Base-by-base conservation (phyloP, 2,329 filamentous ascomycete genomes). In the Cladophialophora psammophila region DNA sequence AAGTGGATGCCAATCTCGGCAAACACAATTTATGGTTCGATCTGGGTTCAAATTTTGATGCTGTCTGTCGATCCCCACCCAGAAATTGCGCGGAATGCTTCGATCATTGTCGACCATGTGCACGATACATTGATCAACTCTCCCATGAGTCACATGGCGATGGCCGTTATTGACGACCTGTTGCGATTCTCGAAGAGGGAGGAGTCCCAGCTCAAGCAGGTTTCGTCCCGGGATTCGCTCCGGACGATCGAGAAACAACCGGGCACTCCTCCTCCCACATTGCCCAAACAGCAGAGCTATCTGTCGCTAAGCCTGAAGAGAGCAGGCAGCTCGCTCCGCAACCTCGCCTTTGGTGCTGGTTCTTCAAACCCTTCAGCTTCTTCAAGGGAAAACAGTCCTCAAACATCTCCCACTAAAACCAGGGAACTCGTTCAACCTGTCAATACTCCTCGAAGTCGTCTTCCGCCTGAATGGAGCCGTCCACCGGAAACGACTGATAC, bases 21-120 rank as follows among this genome's bases (percentile, higher is more conserved):
- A 71, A 95, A 96, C 75, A 97, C 93, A 0, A 91, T 97, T 18
- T 97, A 96, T 77, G 91, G 94, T 35, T 91, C 94, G 0, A 91
- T 96, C 69, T 99, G 95, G 95, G 95, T 96, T 77, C 92, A 97
- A 74, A 85, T 96, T 52, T 83, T 97, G 66, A 92, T 96, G 69
- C 85, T 98, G 78, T 94, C 93, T 53, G 92, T 96, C 18, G 95
- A 99, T 76, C 94, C 95, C 48, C 94, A 97, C 75, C 93, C 94
- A 1, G 94, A 98, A 75, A 92, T 98, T 38, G 91, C 96, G 69
- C 87, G 90, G 71, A 91, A 95, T 76, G 94, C 93, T 9, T 89
- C 88, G 5, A 85, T 90, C n/a, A 89, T 98, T 53, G 88, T 96
- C 35, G 95, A 99, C 78, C 92, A 91, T 74, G 86, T 98, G 32